Evolutionary conservation across 163 green algal genomes (phyloP).

Genomic region (Chloromonas sp.): DNA sequence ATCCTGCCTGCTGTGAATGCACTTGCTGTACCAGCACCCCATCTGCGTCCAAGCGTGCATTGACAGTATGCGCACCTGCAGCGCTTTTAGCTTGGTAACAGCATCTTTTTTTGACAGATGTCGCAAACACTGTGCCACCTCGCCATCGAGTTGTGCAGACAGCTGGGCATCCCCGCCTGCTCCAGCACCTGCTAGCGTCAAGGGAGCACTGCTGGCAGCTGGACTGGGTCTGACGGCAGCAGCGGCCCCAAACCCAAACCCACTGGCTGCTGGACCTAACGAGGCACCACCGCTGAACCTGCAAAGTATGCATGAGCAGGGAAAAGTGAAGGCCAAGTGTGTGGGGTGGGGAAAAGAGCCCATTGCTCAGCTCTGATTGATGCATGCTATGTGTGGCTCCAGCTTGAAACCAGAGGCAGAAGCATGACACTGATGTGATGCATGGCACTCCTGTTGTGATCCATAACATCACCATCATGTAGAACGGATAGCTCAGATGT

Average conservation of each 20-base stretch:
- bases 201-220: background rate
- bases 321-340: background rate
- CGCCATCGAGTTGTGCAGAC: conserved; percentile 34
- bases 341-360: background rate
- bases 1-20: no score
- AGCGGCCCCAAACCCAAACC: background rate
- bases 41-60: no score
- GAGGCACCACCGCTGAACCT: background rate
- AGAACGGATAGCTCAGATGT: no score
- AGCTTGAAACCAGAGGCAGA: background rate
- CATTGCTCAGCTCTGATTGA: background rate
- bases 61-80: conserved; percentile 47
- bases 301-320: background rate
- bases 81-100: conserved; percentile 76
- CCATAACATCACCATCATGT: no score
- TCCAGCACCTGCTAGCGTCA: background rate
- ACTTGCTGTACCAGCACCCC: no score
- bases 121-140: conserved; percentile 64
- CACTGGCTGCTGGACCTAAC: background rate
- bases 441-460: no score
- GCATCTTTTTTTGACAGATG: conserved; percentile 73
- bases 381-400: background rate
- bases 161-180: background rate
- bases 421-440: no score
- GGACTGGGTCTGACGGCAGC: background rate